Conservation (phyloP, 2,329 filamentous ascomycete genomes). For the Penicillium brasilianum region DNA sequence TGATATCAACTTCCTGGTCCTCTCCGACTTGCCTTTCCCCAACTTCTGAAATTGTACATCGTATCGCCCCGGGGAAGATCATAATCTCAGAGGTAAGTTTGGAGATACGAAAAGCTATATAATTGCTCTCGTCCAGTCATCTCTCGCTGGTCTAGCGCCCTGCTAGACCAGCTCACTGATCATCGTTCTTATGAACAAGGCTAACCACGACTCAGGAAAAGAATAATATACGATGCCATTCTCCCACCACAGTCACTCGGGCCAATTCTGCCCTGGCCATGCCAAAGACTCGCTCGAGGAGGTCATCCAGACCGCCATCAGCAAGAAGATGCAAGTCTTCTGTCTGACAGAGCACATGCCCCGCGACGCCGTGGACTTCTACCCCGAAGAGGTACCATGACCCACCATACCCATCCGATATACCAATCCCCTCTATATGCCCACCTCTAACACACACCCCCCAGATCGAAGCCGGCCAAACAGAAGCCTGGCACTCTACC, state of each 20-base stretch:
- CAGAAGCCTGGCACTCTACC: constrained; percentile 49
- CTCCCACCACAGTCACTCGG: constrained; percentile 97
- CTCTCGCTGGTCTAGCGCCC: neutral
- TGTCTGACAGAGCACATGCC: constrained; percentile 96
- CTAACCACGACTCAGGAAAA: constrained; percentile 1
- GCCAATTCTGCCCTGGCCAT: constrained; percentile 93
- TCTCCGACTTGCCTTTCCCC: neutral
- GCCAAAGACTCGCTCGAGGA: constrained; percentile 84
- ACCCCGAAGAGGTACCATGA: constrained; percentile 78
- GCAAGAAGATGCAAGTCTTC: constrained; percentile 78
- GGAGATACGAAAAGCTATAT: neutral
- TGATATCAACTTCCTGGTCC: neutral
- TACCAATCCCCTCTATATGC: neutral
- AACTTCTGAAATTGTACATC: neutral
- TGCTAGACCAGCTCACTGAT: neutral
- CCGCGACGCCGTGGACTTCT: constrained; percentile 76
- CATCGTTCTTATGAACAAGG: neutral
- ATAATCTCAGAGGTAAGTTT: neutral
- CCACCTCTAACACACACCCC: neutral
- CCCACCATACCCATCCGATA: neutral
- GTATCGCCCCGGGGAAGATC: neutral
- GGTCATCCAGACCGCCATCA: constrained; percentile 78
- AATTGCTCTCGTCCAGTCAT: neutral
- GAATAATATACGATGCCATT: constrained; percentile 72
- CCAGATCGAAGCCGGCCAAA: constrained; percentile 40